Evolutionary conservation across 192 early-diverging fungal species (phyloP), one percentile per base, ranked within the genome.

Genomic region (Backusella macrospora): DNA sequence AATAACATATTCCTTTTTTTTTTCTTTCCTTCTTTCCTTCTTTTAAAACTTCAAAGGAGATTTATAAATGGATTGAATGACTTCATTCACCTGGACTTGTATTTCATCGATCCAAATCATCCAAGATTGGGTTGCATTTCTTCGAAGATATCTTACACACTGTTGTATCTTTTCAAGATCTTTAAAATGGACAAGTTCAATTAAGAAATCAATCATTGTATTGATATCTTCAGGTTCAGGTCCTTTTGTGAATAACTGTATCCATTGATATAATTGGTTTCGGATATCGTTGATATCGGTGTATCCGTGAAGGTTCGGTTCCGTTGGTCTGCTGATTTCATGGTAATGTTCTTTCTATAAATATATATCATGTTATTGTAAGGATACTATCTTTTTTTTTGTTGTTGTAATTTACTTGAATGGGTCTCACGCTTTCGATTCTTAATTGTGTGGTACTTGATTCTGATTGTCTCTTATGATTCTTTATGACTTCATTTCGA

Each of bases 201-300:
- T 43, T 34, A 83, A 23, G 37, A 72, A 83, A 18, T 68, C 77
- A 6, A 23, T 52, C 37, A 83, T 47, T 14, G 74, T 75, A 15
- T 47, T 62, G 14, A 77, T 79, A 74, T 83, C 79, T 55, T 80
- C 73, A 10, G 49, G 44, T 15, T 76, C 77, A 2, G 82, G 82
- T 4, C 48, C 74, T 2, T 18, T 52, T 12, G 18, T 0, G 29
- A 52, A 77, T 37, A 48, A 44, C 7, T 42, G 15, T 4, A 76
- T 38, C 82, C 82, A 83, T 34, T 62, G 26, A 3, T 23, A 23
- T 49, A 81, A 34, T 14, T 75, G 18, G 2, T 15, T 63, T 5
- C 80, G 70, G 10, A 81, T 68, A n/a, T 71, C 69, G 0, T 68
- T 34, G 16, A 78, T 63, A 39, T 75, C 59, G 7, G 66, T 72